Evolutionary conservation across 2,329 filamentous ascomycete species (phyloP), one percentile per base, ranked within the genome.

Genomic region (Didymella keratinophila): DNA sequence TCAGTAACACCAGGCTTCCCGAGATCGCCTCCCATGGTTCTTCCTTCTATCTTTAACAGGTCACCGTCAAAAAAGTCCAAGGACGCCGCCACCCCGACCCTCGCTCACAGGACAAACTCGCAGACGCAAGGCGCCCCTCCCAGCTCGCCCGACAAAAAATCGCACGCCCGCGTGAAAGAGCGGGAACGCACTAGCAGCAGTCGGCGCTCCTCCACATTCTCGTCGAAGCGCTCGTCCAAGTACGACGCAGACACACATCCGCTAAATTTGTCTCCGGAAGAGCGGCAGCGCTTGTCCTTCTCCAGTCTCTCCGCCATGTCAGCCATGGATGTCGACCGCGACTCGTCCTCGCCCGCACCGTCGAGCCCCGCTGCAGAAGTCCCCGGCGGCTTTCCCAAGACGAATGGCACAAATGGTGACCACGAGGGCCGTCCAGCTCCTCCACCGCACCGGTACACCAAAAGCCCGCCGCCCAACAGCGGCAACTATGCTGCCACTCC

Each of bases 241-340:
- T 75, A 76, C 71, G 88, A 91, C 73, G 87, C 91, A 74, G 86
- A 94, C 75, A 89, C 87, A 2, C 93, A 97, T 77, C 94, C 94
- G 37, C 85, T 97, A 51, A 97, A 97, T 73, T 86, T 96, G 21
- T 92, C 90, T 2, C 93, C 93, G 45, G 93, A 97, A 81, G 89
- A 97, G 83, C 86, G 92, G 71, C 90, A 91, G 77, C 87, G 91
- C 62, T 79, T 91, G 57, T 92, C 89, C 47, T 79, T 90, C 52
- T 39, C 36, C 36, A 39, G 36, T 39, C 36, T 39, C 36, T 91
- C 89, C 45, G 84, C 84, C 67, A 83, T 92, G 62, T 89, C 88
- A 64, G 83, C 80, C 71, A 76, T 78, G 71, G 82, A 83, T 64
- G 37, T 60, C 37, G 57, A 59, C 56, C 57, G 52, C 52, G 57